Evolutionary conservation across 129 eudicot genomes (phyloP).

Genomic region (Daucus carota): DNA sequence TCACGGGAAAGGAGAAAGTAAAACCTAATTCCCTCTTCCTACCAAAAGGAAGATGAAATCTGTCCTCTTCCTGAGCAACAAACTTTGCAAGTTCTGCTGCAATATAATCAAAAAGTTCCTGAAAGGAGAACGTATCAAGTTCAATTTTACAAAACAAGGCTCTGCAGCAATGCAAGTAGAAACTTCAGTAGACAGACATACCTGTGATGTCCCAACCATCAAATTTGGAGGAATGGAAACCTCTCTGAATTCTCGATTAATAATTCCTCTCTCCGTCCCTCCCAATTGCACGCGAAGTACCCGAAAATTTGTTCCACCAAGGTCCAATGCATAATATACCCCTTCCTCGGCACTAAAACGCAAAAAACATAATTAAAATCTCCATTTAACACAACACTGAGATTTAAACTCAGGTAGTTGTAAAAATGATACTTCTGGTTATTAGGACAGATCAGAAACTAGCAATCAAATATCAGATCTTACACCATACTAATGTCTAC

Average conservation of each 20-base stretch:
- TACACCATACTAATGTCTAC: no score
- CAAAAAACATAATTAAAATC: conserved; percentile 1
- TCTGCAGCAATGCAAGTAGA: background rate
- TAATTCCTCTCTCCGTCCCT: conserved; percentile 49
- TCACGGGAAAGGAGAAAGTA: conserved; percentile 93
- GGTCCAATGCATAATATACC: conserved; percentile 84
- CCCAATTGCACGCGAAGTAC: conserved; percentile 78
- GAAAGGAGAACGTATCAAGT: conserved; percentile 19
- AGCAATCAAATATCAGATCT: background rate
- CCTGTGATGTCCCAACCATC: conserved; percentile 81
- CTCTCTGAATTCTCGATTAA: conserved; percentile 70
- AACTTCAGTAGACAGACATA: conserved; percentile 25
- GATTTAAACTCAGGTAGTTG: no score
- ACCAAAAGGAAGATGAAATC: conserved; percentile 47
- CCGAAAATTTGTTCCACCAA: conserved; percentile 93
- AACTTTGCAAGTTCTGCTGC: conserved; percentile 72
- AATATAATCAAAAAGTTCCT: conserved; percentile 87
- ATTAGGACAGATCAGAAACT: background rate
- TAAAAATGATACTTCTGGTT: background rate
- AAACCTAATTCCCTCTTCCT: conserved; percentile 87
- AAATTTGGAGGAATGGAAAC: conserved; percentile 72
- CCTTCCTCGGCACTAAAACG: conserved; percentile 70
- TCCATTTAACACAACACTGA: background rate
- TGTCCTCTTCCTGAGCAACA: conserved; percentile 55
- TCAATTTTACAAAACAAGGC: conserved; percentile 9